These are phyloP conservation scores for Talaromyces ruber DNA, from an alignment of 495 filamentous ascomycete species.

Conservation along the genomic window DNA sequence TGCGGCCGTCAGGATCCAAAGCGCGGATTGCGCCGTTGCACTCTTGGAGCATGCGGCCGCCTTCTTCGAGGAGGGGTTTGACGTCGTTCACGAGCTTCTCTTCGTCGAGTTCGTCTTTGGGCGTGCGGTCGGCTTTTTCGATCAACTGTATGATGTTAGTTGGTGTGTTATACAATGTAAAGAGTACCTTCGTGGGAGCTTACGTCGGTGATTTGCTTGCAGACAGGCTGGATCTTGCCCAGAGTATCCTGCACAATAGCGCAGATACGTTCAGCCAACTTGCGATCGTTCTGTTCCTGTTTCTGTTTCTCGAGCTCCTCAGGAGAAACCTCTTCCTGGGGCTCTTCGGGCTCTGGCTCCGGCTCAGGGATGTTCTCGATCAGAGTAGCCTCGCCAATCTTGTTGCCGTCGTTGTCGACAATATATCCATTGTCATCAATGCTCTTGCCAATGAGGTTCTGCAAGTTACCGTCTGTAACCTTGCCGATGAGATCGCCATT, in stretches of 20 bases:
- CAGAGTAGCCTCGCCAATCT: slow-evolving; percentile 61
- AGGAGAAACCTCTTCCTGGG: slow-evolving; percentile 3
- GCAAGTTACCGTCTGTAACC: slow-evolving; percentile 62
- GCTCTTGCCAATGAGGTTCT: slow-evolving; percentile 57
- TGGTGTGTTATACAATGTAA: slow-evolving; percentile 10
- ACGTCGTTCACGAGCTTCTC: slow-evolving; percentile 72
- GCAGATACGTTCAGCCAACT: slow-evolving; percentile 65
- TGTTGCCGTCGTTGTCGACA: slow-evolving; percentile 62
- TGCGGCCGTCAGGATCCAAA: slow-evolving; percentile 73
- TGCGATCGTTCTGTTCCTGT: slow-evolving; percentile 47
- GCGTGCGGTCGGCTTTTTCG: slow-evolving; percentile 64
- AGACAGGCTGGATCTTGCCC: slow-evolving; percentile 69
- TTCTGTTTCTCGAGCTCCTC: slow-evolving; percentile 39
- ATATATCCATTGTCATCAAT: slow-evolving; percentile 75
- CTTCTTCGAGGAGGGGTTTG: slow-evolving; percentile 74
- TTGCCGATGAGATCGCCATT: slow-evolving; percentile 67
- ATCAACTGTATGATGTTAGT: slow-evolving; percentile 47
- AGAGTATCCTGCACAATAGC: slow-evolving; percentile 63
- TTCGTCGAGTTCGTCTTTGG: slow-evolving; percentile 77
- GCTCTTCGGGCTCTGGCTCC: slow-evolving; percentile 13
- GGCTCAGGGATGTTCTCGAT: slow-evolving; percentile 52
- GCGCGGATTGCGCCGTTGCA: slow-evolving; percentile 76
- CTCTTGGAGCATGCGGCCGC: slow-evolving; percentile 64
- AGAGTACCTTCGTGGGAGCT: slow-evolving; percentile 17
- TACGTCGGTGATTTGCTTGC: slow-evolving; percentile 74